phyloP scores from a whole-genome alignment of 2,329 filamentous ascomycete species.

The Monilinia vaccinii-corymbosi region DNA sequence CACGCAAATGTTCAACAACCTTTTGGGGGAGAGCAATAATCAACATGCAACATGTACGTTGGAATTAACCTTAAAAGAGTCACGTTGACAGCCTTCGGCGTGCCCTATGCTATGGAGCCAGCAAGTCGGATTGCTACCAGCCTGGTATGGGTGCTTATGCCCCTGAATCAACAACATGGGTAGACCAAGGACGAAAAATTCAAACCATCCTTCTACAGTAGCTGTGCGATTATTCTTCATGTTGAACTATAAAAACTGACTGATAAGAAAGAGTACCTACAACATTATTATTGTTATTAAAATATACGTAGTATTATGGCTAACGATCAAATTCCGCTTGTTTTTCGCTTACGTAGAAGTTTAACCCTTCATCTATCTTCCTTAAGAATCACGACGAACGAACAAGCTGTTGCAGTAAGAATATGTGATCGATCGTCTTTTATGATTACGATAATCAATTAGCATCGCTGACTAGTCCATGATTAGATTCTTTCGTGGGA shows the following conservation, averaged over 20 bases:
- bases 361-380: neutral
- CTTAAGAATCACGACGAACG: neutral
- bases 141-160: neutral
- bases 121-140: neutral
- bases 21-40: no score
- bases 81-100: neutral
- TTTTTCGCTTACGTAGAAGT: no score
- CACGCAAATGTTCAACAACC: no score
- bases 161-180: neutral
- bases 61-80: neutral
- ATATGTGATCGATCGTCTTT: conserved; percentile 2
- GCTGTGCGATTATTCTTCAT: no score
- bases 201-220: neutral
- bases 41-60: neutral
- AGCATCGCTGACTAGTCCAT: neutral
- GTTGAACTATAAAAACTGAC: no score
- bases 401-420: no score
- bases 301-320: no score
- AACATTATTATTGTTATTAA: no score
- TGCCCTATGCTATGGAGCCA: neutral
- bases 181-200: neutral
- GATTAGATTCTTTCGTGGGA: neutral
- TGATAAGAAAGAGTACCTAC: no score
- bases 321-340: no score
- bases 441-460: conserved; percentile 2